Base-by-base conservation (phyloP, 2,329 filamentous ascomycete species). In the Xylaria sp. region DNA sequence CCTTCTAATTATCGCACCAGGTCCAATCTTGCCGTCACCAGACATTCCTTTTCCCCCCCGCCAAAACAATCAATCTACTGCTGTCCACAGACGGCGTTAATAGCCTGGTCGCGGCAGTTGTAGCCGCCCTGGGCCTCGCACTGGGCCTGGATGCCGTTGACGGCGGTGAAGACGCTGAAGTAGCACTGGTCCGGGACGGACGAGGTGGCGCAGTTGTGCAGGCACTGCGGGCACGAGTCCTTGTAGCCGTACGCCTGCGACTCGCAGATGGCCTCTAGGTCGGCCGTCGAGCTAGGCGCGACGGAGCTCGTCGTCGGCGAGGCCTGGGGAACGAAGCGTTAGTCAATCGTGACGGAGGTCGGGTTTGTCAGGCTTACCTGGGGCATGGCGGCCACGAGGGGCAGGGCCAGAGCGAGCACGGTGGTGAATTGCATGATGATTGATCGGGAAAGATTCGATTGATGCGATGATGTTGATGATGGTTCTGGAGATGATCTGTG, bases 371-470 rank as follows among this genome's bases (percentile, higher is more conserved):
- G n/a, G n/a, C n/a, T 32, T 72, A 72, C 72, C 72, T 73, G 72
- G 48, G 71, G 68, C 2, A 72, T 18, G 25, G 68, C 68, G 30
- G 65, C 71, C 39, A 69, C 63, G 28, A 70, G 63, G 25, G 72
- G 67, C 41, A 72, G 36, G 3, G 43, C 63, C 3, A 73, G 45
- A 25, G 68, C 64, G 52, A 74, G 32, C 36, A 72, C 15, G n/a
- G 68, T 59, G 20, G 66, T 13, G 63, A 73, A 72, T 58, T 72
- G 71, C 72, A 74, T 74, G 6, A 43, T 68, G 60, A 50, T 46
- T 60, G 65, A 34, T 63, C 15, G 28, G 32, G 46, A 25, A 15
- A 4, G 58, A 41, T 48, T 7, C 28, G 30, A 20, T 25, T 46
- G 8, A 45, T 28, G 34, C 4, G 52, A 36, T 34, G 39, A 48